Base-by-base conservation (phyloP, 495 filamentous ascomycete genomes). In the Emericellopsis terricola region DNA sequence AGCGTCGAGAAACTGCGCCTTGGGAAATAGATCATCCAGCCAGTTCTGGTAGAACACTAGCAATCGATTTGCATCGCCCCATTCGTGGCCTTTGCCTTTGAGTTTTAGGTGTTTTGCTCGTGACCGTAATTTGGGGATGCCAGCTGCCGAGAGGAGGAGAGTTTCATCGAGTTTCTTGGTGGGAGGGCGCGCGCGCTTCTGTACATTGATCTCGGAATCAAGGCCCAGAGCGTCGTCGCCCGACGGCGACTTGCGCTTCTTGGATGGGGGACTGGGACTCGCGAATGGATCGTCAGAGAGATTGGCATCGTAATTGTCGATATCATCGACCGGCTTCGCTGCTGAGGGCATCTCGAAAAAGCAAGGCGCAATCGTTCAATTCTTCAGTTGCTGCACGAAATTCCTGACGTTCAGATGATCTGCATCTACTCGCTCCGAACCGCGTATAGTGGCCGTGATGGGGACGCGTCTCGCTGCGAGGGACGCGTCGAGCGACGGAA, bases 21-120 rank as follows among this genome's bases (percentile, higher is more conserved):
- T 83, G 28, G 89, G 91, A 44, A 82, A 99, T 16, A 99, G 63
- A 39, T 93, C 83, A 50, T 99, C 89, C 4, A 96, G 81, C 89
- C 89, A 99, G 41, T 91, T 56, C 50, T 96, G 89, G 50, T 96
- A 99, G 47, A 85, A 78, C 28, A 78, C 77, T 38, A 99, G 68
- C 8, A 99, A 65, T 31, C 76, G 73, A 2, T 77, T 66, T 2
- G 82, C 66, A 50, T 99, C 89, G 19, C 74, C 75, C 52, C 85
- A 99, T 82, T 94, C 89, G 47, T 94, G 79, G 6, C 85, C 86
- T 60, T 92, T 96, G 19, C 89, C 89, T 49, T 81, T 89, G 39
- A 94, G 75, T 42, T 65, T 81, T 16, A 97, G 55, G 6, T 6
- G 6, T 32, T 71, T 77, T 2, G 80, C 71, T 45, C 71, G 72